Conservation (phyloP, 2,329 filamentous ascomycete species). For the Diaporthe batatas region DNA sequence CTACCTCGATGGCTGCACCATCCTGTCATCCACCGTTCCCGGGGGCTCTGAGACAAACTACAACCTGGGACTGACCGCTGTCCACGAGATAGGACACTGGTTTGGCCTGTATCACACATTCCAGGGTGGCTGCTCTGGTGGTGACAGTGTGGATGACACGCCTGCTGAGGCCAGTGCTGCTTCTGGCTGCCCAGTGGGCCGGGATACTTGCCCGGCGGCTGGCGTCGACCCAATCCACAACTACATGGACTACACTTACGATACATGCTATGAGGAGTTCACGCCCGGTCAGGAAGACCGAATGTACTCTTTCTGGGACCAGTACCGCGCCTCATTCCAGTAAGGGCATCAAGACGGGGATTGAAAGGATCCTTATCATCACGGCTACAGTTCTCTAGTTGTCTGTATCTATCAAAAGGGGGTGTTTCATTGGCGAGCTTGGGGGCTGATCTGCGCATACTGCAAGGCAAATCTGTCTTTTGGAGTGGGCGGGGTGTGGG, state of each 20-base stretch:
- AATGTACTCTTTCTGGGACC: constrained; percentile 50
- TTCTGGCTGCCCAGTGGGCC: constrained; percentile 54
- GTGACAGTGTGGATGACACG: constrained; percentile 58
- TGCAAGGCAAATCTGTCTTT: neutral
- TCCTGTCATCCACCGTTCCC: constrained; percentile 49
- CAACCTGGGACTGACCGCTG: constrained; percentile 55
- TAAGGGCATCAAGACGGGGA: neutral
- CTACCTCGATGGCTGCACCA: constrained; percentile 50
- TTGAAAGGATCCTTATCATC: neutral
- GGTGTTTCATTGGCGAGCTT: neutral
- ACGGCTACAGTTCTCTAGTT: too few relatives aligned
- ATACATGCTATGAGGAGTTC: constrained; percentile 57
- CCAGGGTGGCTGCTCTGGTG: constrained; percentile 55
- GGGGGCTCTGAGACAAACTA: constrained; percentile 48
- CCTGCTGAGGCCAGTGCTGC: constrained; percentile 53
- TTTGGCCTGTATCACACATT: constrained; percentile 61
- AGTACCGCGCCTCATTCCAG: constrained; percentile 46
- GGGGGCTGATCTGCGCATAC: neutral
- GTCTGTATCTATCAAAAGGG: neutral
- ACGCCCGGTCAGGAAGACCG: constrained; percentile 53
- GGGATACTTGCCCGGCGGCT: constrained; percentile 50
- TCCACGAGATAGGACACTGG: constrained; percentile 60
- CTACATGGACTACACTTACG: constrained; percentile 56
- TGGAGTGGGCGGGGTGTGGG: fast-evolving
- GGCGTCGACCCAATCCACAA: constrained; percentile 54